Conservation (phyloP, 1,284 basidiomycete genomes). For the Puccinia novopanici region DNA sequence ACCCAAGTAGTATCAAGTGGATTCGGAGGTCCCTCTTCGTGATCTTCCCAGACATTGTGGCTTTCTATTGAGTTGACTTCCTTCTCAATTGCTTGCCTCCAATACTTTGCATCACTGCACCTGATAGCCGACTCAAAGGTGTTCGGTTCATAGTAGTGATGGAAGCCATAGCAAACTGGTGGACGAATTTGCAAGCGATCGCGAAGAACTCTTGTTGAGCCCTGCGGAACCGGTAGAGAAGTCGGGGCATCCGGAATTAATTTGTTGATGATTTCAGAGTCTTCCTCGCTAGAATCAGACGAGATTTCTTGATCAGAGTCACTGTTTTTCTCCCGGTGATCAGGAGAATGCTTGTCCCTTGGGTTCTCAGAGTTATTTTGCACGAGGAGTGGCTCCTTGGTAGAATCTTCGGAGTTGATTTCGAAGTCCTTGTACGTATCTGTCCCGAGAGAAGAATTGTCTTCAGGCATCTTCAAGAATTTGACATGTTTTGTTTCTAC, state of each 20-base stretch:
- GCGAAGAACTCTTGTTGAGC: background rate
- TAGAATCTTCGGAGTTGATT: background rate
- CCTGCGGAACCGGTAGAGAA: background rate
- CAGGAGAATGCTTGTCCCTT: too few relatives aligned
- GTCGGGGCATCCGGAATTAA: background rate
- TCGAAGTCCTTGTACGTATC: background rate
- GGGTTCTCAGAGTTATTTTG: too few relatives aligned
- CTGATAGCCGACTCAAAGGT: background rate
- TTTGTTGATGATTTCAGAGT: too few relatives aligned
- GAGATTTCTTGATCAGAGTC: too few relatives aligned
- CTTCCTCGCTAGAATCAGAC: too few relatives aligned
- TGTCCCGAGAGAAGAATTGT: too few relatives aligned
- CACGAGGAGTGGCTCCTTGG: too few relatives aligned
- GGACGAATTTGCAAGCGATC: background rate
- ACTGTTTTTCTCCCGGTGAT: too few relatives aligned
- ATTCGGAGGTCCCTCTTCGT: background rate
- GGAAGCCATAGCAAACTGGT: background rate
- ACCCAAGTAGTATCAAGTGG: slow-evolving; percentile 16
- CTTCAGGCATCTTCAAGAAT: background rate
- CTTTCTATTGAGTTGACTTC: background rate
- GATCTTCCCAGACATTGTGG: background rate
- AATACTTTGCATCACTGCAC: background rate
- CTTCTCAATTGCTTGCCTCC: background rate
- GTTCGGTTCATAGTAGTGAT: slow-evolving; percentile 16
- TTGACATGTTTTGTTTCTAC: background rate